Percentiles rank a stretch among this genome's conserved stretches.
phyloP scores from a whole-genome alignment of 345 rosid species.

The Rubroshorea leprosula region DNA sequence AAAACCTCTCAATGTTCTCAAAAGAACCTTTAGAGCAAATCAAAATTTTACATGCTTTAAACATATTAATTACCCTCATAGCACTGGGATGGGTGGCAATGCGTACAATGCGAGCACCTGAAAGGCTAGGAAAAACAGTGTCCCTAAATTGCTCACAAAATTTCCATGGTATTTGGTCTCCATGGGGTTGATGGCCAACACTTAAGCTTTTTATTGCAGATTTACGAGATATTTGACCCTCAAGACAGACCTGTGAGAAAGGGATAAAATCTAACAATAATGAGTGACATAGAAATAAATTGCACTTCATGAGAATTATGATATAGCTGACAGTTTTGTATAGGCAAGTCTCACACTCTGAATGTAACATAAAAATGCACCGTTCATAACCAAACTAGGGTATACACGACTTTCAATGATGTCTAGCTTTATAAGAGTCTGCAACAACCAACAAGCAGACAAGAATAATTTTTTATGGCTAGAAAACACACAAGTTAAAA shows the following conservation, averaged over 20 bases:
- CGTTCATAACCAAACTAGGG: too few relatives aligned
- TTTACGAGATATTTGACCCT: conserved; percentile 85
- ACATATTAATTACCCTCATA: conserved; percentile 56
- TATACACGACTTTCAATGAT: too few relatives aligned
- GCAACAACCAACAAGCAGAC: too few relatives aligned
- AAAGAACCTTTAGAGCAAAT: conserved; percentile 12
- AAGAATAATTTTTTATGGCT: too few relatives aligned
- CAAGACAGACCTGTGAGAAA: conserved; percentile 63
- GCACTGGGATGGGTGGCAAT: conserved; percentile 98
- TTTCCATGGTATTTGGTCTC: conserved; percentile 99
- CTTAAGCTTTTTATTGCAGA: conserved; percentile 71
- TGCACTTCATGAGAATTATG: not conserved
- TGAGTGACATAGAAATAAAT: conserved; percentile 1
- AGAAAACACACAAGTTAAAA: too few relatives aligned
- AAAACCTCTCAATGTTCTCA: conserved; percentile 17
- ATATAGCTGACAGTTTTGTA: too few relatives aligned
- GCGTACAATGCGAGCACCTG: conserved; percentile 97
- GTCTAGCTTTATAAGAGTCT: too few relatives aligned
- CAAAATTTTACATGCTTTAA: not conserved
- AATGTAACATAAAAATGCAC: too few relatives aligned
- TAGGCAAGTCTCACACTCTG: too few relatives aligned
- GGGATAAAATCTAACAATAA: not conserved
- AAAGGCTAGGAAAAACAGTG: conserved; percentile 73
- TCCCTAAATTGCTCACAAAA: conserved; percentile 87
- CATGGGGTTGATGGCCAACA: conserved; percentile 81